These are phyloP conservation scores for Hemisphaericaspora xylofermentans DNA, from an alignment of 1,139 yeast genomes.

Conservation along the genomic window DNA sequence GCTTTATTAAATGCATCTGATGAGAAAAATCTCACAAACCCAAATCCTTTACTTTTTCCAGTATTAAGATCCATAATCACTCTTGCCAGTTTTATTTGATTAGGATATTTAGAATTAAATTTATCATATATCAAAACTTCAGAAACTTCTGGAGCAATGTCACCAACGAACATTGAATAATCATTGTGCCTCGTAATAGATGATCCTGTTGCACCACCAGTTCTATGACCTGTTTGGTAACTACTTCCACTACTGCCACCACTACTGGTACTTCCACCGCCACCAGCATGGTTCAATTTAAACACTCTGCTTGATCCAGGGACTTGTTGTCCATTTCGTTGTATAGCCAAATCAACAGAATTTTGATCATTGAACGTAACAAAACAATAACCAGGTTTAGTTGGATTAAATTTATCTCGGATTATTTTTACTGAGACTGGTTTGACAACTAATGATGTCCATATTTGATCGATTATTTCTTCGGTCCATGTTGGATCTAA, in stretches of 20 bases:
- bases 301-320: slow-evolving; percentile 60
- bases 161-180: slow-evolving; percentile 65
- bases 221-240: neutral
- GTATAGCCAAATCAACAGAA: slow-evolving; percentile 68
- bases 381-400: slow-evolving; percentile 62
- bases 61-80: slow-evolving; percentile 82
- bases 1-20: slow-evolving; percentile 77
- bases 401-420: slow-evolving; percentile 30
- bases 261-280: neutral
- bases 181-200: slow-evolving; percentile 5
- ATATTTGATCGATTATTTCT: slow-evolving; percentile 58
- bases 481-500: slow-evolving; percentile 87
- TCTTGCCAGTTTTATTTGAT: slow-evolving; percentile 77
- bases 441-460: slow-evolving; percentile 49
- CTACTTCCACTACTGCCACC: slow-evolving; percentile 25
- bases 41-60: slow-evolving; percentile 81
- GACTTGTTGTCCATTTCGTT: slow-evolving; percentile 66
- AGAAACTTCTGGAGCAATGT: slow-evolving; percentile 71
- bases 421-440: slow-evolving; percentile 40
- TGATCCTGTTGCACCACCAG: neutral
- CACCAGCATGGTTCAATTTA: slow-evolving; percentile 85
- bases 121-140: slow-evolving; percentile 67
- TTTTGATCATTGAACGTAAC: slow-evolving; percentile 71
- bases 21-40: slow-evolving; percentile 80
- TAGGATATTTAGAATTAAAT: slow-evolving; percentile 67